phyloP scores from a whole-genome alignment of 305 asterid genomes.

The Euphrasia arctica region DNA sequence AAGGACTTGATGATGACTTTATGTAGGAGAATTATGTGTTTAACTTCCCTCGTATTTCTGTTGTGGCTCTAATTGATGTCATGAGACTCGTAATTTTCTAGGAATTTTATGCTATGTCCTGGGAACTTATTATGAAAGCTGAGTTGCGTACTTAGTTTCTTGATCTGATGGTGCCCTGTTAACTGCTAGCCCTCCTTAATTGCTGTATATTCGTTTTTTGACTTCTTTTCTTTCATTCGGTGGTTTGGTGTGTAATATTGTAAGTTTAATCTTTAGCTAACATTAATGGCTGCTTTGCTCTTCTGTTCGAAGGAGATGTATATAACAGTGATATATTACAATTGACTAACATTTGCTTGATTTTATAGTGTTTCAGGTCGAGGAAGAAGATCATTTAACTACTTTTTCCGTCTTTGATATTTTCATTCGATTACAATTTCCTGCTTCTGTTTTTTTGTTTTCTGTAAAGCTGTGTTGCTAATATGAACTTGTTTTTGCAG shows the following conservation, averaged over 20 bases:
- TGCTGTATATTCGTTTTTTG: not conserved
- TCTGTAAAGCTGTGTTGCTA: constrained; percentile 24
- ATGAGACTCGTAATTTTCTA: constrained; percentile 39
- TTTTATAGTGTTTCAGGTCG: constrained; percentile 43
- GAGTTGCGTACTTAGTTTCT: constrained; percentile 9
- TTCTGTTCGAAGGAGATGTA: constrained; percentile 22
- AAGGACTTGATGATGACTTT: constrained; percentile 31
- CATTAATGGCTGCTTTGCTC: constrained; percentile 9
- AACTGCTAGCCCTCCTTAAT: constrained; percentile 14
- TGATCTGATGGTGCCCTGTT: constrained; percentile 30
- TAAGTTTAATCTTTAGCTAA: too few relatives aligned
- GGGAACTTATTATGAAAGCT: constrained; percentile 35
- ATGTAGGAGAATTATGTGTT: constrained; percentile 57
- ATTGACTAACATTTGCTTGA: constrained; percentile 27
- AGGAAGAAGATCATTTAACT: constrained; percentile 26
- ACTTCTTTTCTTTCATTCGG: constrained; percentile 6
- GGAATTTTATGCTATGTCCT: constrained; percentile 46
- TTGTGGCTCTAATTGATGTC: constrained; percentile 48
- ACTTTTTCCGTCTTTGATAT: constrained; percentile 16
- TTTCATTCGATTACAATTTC: constrained; percentile 22
- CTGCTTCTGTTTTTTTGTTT: constrained; percentile 16
- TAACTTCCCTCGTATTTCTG: constrained; percentile 35
- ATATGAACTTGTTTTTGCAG: constrained; percentile 51
- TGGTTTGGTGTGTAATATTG: constrained; percentile 20
- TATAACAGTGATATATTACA: constrained; percentile 19